phyloP scores from a whole-genome alignment of 495 filamentous ascomycete species.

The Neurospora sp. region DNA sequence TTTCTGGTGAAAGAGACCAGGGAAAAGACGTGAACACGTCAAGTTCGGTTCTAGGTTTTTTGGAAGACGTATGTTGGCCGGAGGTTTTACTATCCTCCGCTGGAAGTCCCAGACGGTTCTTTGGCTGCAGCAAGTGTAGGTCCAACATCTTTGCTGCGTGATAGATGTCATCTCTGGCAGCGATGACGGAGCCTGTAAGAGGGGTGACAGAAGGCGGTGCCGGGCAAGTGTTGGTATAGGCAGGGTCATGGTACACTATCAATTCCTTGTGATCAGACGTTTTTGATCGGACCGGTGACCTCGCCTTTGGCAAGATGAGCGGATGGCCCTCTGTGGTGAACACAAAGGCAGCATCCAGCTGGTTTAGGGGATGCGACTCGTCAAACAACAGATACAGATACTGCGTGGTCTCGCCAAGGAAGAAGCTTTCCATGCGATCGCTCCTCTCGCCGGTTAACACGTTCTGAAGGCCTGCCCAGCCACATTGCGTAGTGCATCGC shows the following conservation, averaged over 20 bases:
- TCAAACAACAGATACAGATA: slow-evolving; percentile 90
- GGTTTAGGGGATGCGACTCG: slow-evolving; percentile 75
- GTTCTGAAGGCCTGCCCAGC: slow-evolving; percentile 93
- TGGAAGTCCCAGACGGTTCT: background rate
- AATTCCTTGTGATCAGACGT: slow-evolving; percentile 10
- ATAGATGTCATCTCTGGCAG: slow-evolving; percentile 77
- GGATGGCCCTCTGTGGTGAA: slow-evolving; percentile 97
- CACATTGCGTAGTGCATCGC: slow-evolving; percentile 87
- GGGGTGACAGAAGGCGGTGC: slow-evolving; percentile 44
- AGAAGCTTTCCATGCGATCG: slow-evolving; percentile 99
- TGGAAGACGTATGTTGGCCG: slow-evolving; percentile 14
- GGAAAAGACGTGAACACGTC: slow-evolving; percentile 75
- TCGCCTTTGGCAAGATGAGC: slow-evolving; percentile 61
- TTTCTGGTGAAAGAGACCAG: slow-evolving; percentile 71
- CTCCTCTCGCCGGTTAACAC: slow-evolving; percentile 79
- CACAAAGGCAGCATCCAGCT: slow-evolving; percentile 74
- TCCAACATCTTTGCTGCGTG: slow-evolving; percentile 82
- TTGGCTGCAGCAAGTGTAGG: slow-evolving; percentile 54
- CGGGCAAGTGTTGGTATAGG: slow-evolving; percentile 49
- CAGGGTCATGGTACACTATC: slow-evolving; percentile 23
- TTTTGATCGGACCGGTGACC: slow-evolving; percentile 4
- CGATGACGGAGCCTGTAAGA: slow-evolving; percentile 66
- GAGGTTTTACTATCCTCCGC: slow-evolving; percentile 31
- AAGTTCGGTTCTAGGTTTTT: slow-evolving; percentile 31
- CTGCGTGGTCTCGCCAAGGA: slow-evolving; percentile 90